Evolutionary conservation across 2,329 filamentous ascomycete genomes (phyloP).

Genomic region (Venturia oleaginea): DNA sequence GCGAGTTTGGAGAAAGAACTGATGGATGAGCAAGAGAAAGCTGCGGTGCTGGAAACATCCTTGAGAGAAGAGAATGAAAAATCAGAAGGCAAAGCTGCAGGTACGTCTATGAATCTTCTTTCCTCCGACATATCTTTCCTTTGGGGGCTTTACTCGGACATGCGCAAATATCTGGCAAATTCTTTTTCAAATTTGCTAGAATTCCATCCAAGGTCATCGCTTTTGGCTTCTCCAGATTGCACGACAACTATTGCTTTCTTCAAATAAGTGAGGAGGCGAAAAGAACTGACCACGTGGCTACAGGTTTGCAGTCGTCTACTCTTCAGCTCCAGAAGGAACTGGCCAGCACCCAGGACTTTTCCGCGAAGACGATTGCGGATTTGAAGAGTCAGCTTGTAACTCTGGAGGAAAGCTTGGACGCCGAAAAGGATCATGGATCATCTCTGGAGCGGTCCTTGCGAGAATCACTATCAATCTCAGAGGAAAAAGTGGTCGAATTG

Average conservation of each 20-base stretch:
- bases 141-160: neutral
- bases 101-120: neutral
- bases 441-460: neutral
- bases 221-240: too few relatives aligned
- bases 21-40: neutral
- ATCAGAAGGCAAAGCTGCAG: neutral
- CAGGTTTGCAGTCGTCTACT: neutral
- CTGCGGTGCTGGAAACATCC: neutral
- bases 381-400: neutral
- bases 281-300: neutral
- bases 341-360: neutral
- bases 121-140: neutral
- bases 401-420: neutral
- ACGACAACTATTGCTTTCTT: too few relatives aligned
- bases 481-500: neutral
- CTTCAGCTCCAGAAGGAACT: neutral
- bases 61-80: neutral
- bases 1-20: neutral
- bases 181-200: neutral
- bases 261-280: neutral
- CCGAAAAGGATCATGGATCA: neutral
- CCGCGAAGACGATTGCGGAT: neutral
- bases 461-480: neutral
- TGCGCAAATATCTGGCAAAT: neutral
- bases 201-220: neutral